Percentiles rank a stretch among this genome's conserved stretches.
Evolutionary conservation across 2,329 filamentous ascomycete species (phyloP).

Genomic region (Hyphodiscus sp.): DNA sequence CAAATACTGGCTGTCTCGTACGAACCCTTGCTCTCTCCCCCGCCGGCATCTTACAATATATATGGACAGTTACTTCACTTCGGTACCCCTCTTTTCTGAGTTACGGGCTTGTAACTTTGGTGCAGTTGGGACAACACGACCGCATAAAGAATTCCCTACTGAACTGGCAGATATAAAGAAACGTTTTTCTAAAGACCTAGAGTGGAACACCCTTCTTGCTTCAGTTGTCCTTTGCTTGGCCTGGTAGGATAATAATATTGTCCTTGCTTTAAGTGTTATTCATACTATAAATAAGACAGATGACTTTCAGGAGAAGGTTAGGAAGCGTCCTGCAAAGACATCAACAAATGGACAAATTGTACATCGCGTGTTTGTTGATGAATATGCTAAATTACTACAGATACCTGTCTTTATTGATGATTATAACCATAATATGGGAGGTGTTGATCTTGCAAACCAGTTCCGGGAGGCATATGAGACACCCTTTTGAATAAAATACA

Average conservation of each 20-base stretch:
- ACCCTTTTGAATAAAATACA: no score
- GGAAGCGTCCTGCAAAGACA: constrained; percentile 1
- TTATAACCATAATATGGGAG: neutral
- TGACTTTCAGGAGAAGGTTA: neutral
- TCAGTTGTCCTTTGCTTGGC: constrained; percentile 5
- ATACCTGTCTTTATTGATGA: constrained; percentile 4
- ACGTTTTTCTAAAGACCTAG: neutral
- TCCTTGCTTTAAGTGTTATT: constrained; percentile 1
- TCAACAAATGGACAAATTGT: constrained; percentile 1
- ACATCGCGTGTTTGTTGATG: constrained; percentile 1
- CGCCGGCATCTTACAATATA: constrained; percentile 1
- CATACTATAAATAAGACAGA: neutral
- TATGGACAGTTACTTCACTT: constrained; percentile 6
- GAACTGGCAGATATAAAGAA: constrained; percentile 1
- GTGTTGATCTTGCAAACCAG: no score
- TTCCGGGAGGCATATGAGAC: no score
- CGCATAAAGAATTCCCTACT: constrained; percentile 1
- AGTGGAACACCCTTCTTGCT: constrained; percentile 4
- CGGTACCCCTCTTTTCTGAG: constrained; percentile 4
- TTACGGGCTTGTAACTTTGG: constrained; percentile 1
- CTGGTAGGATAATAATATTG: constrained; percentile 8
- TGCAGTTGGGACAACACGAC: constrained; percentile 2
- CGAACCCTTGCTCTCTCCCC: neutral
- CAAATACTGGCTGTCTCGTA: constrained; percentile 2
- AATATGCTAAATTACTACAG: neutral